These are phyloP conservation scores for Irpex rosettiformis DNA, from an alignment of 1,284 basidiomycete species.

Conservation along the genomic window DNA sequence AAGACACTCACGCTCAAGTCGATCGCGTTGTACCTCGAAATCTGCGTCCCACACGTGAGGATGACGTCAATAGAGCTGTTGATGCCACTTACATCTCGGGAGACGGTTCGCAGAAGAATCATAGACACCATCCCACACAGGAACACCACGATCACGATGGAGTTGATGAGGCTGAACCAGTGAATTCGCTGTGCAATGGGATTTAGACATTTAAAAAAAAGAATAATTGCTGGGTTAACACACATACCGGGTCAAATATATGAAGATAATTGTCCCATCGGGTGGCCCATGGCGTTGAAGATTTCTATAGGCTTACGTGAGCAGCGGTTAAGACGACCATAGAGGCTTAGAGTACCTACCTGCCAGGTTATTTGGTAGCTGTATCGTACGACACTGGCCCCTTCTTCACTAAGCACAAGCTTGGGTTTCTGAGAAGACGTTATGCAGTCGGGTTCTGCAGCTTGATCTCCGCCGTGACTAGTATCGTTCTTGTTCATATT, in stretches of 20 bases:
- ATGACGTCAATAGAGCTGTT: constrained; percentile 34
- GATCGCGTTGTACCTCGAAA: constrained; percentile 93
- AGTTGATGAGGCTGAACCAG: constrained; percentile 94
- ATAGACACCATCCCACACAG: constrained; percentile 92
- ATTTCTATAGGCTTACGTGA: constrained; percentile 47
- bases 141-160: constrained; percentile 87
- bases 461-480: constrained; percentile 61
- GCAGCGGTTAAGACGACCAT: background rate
- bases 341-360: constrained; percentile 37
- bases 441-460: constrained; percentile 38
- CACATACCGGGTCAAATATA: constrained; percentile 62
- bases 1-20: constrained; percentile 71
- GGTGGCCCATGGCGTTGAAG: constrained; percentile 87
- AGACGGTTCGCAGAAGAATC: constrained; percentile 84
- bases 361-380: constrained; percentile 90
- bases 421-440: constrained; percentile 29
- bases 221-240: too few relatives aligned
- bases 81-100: constrained; percentile 73
- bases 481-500: too few relatives aligned
- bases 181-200: constrained; percentile 53
- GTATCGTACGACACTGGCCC: constrained; percentile 73
- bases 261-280: constrained; percentile 96
- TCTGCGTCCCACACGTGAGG: constrained; percentile 49
- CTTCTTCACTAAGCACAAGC: constrained; percentile 61
- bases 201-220: background rate